Base-by-base conservation (phyloP, 345 rosid genomes). In the Gossypium thurberi region DNA sequence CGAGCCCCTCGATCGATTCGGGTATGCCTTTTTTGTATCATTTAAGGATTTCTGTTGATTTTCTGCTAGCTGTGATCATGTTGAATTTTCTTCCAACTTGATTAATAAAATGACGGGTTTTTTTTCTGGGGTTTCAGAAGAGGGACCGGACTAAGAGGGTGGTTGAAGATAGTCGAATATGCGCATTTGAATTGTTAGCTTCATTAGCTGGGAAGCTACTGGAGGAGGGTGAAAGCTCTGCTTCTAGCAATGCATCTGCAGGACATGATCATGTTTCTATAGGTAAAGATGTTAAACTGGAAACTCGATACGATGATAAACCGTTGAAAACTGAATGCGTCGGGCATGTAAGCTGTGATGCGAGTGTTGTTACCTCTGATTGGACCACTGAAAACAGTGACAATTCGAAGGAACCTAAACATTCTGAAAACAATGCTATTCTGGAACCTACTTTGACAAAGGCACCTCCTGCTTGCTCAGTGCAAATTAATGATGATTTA, bases 111-210 rank as follows among this genome's bases (percentile, higher is more conserved):
- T 40, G 26, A 55, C 53, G 65, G 17, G 71, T 82, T 47, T 60
- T 76, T 55, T 46, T 65, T 67, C 7, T 4, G 40, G 40, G 71
- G 59, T 78, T 81, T 0, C 82, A 89, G 97, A 85, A 76, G 88
- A 88, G 87, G 83, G 83, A 69, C 37, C 60, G 55, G 56, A 79
- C 52, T 61, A 87, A 76, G 74, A 86, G 74, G 78, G 74, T 47
- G 15, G 82, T 76, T 37, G 85, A 85, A 62, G 89, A 78, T 20
- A 75, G 76, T 76, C 73, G 82, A 80, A 65, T 87, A 15, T 85
- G 89, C 65, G 89, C 94, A 25, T 82, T 95, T 75, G 94, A 95
- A 76, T 82, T 95, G 80, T 91, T 95, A 0, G 99, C 99, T 79
- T 88, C 91, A 69, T 76, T 95, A 70, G 99, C 98, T 40, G 97